Conservation (phyloP, 805 yeast genomes). For the Saccharomycopsis fibuligera region DNA sequence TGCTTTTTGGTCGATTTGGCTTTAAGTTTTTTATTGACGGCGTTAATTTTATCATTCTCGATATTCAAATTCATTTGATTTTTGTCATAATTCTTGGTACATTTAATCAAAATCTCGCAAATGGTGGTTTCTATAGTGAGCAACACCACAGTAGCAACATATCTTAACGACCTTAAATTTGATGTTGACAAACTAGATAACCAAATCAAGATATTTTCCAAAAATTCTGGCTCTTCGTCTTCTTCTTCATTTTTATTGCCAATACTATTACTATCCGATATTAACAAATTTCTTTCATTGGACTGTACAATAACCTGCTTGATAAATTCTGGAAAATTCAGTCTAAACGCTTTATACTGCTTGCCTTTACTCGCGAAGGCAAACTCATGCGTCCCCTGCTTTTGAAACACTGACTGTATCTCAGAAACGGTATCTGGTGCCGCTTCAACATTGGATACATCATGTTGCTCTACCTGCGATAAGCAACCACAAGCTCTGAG, state of each 20-base stretch:
- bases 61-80: slow-evolving; percentile 38
- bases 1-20: slow-evolving; percentile 30
- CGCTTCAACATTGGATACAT: slow-evolving; percentile 60
- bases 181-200: slow-evolving; percentile 65
- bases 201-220: slow-evolving; percentile 66
- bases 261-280: too few relatives aligned
- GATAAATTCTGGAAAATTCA: slow-evolving; percentile 51
- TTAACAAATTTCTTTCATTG: slow-evolving; percentile 56
- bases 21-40: slow-evolving; percentile 27
- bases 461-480: slow-evolving; percentile 64
- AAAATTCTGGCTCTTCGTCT: slow-evolving; percentile 31
- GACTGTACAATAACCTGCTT: slow-evolving; percentile 43
- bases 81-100: slow-evolving; percentile 35
- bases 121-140: slow-evolving; percentile 55
- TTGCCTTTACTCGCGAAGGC: slow-evolving; percentile 52
- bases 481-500: slow-evolving; percentile 69
- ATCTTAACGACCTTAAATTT: slow-evolving; percentile 63
- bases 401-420: slow-evolving; percentile 53
- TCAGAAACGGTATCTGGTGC: slow-evolving; percentile 71
- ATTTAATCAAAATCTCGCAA: slow-evolving; percentile 41
- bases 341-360: slow-evolving; percentile 42
- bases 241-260: slow-evolving; percentile 28
- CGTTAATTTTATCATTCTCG: slow-evolving; percentile 31
- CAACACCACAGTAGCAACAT: slow-evolving; percentile 53
- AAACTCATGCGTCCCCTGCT: slow-evolving; percentile 61